Evolutionary conservation across 305 asterid genomes (phyloP), one percentile per base, ranked within the genome.

Genomic region (Euphrasia arctica): DNA sequence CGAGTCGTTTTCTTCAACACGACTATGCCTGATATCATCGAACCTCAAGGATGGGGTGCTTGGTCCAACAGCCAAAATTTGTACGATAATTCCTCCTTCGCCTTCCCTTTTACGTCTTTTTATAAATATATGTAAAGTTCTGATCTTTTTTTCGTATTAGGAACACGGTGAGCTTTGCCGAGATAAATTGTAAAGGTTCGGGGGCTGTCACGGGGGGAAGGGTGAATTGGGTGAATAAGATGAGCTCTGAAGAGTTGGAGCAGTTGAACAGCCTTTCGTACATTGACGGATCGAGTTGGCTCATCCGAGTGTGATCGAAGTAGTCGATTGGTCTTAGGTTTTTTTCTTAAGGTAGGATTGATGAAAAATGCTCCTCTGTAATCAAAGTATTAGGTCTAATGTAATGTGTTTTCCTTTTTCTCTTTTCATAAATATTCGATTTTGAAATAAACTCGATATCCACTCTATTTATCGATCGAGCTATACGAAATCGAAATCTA

Each of bases 21-120:
- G 2, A 10, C 58, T 5, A 80, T 90, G 92, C 29, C 82, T 0
- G 42, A 70, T 14, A 42, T 84, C 1, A n/a, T 90, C 34, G 85
- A 73, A 22, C 86, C 88, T 6, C 47, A 70, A 9, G 97, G 97
- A 42, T 90, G 96, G 96, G 47, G 36, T 58, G 25, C 89, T 58
- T 87, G 95, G 93, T 2, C 0, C 9, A 51, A 9, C 28, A 1
- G 28, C 1, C 83, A 0, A 18, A 80, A 92, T 84, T 82, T 68
- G 83, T 32, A 32, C 5, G 5, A 32, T 32, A 4, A 32, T 32
- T 32, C 36, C 7, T 32, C 36, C 5, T 31, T 31, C 34, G 5
- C 5, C 5, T 31, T 31, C 34, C 34, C 34, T 31, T 3, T 3
- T 3, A 3, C 0, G 5, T 31, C 34, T 31, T 32, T 32, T 4